Evolutionary conservation across 495 filamentous ascomycete genomes (phyloP), one percentile per base, ranked within the genome.

Genomic region (Penicillium roqueforti): DNA sequence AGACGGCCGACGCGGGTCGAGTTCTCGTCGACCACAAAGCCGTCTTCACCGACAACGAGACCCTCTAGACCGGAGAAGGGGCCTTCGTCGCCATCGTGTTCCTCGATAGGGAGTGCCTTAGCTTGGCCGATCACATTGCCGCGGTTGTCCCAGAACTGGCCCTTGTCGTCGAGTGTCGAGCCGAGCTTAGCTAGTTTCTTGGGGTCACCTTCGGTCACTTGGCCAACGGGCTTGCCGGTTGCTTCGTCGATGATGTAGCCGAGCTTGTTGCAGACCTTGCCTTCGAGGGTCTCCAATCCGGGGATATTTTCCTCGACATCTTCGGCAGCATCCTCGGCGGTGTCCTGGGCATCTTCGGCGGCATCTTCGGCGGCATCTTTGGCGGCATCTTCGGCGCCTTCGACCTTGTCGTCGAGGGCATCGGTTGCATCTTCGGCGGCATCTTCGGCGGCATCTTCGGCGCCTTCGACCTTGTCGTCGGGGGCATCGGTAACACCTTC

Each of bases 41-140:
- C 83, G 46, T 80, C 79, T 53, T 82, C 71, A 55, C 76, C 76
- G 51, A 85, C 80, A 28, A 81, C 71, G 9, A 86, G 76, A 31
- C 80, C 81, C 46, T 88, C 83, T 6, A 86, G 77, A 36, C 83
- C 83, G 43, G 84, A 81, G 62, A 87, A 88, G 3, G 75, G 75
- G 14, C 78, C 72, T 55, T 85, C 83, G 29, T 83, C 78, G 5
- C 79, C 78, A 0, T 65, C 40, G 18, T 73, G 59, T 0, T 85
- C 80, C 48, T 84, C 78, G 37, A 87, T 79, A 10, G 85, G 77
- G 2, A 83, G 60, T 1, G 81, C 76, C 63, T 81, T 71, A 37
- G 81, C 81, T 36, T 79, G 80, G 23, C 83, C 84, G 34, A 85
- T 79, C 16, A 82, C 67, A 7, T 82, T 77, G 28, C 84, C 83